Base-by-base conservation (phyloP, 176 grass and related monocot genomes). In the Rhipidocladum racemiflorum region DNA sequence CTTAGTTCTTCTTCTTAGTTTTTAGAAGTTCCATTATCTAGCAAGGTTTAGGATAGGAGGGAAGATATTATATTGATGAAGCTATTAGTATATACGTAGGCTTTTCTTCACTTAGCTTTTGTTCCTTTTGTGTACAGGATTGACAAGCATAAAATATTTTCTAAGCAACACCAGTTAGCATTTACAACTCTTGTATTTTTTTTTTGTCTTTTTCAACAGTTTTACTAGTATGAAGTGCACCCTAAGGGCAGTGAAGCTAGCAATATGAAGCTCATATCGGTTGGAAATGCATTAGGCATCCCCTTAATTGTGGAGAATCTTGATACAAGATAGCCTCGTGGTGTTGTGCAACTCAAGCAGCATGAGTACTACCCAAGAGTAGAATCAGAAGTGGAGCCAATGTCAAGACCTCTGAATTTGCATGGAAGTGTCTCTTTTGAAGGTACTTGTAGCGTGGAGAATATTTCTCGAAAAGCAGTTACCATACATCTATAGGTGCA, bases 281-380 rank as follows among this genome's bases (percentile, higher is more conserved):
- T 83, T 43, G 55, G 13, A 40, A 23, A 73, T n/a, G 80, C 67
- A 73, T 55, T 73, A 20, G 53, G 68, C 21, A 35, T 83, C 68
- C 40, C 54, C 20, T 34, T 72, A n/a, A 3, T 46, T 13, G 0
- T 83, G 68, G 67, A 61, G 69, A 62, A 83, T 73, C 68, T 73
- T 12, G 54, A 73, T 28, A 45, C 20, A 61, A 45, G 1, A 18
- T 23, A 25, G 7, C 6, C 0, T 73, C 17, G 25, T 9, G 7
- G 56, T 27, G 8, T 2, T 21, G 27, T 49, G 13, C 28, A 23
- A 72, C 51, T 82, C 20, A 61, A 71, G 60, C 17, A 30, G 21
- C 8, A 16, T 62, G 16, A 9, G 15, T 25, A 49, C 18, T 48
- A 8, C 21, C 80, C 68, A 44, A 57, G 57, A 27, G 6, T 1